A percentile compares a stretch with the other conserved stretches of the same genome.
phyloP scores from a whole-genome alignment of 148 eudicot species.

The Euryodendron excelsum region DNA sequence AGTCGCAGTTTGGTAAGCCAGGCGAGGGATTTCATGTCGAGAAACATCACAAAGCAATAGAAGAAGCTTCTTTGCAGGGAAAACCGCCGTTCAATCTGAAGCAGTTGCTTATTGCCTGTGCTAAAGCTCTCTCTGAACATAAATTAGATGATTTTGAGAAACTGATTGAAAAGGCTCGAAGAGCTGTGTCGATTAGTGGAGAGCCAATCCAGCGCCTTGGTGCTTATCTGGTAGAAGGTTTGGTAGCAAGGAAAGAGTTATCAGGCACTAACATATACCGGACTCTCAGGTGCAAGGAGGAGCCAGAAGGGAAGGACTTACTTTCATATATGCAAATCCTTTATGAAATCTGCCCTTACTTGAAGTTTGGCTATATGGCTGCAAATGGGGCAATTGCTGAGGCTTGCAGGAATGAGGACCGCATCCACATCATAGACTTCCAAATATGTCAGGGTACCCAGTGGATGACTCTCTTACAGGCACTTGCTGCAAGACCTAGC shows the following conservation, averaged over 20 bases:
- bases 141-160: conserved; percentile 54
- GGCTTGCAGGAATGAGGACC: conserved; percentile 72
- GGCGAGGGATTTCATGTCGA: too few relatives aligned
- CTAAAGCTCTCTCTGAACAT: conserved; percentile 64
- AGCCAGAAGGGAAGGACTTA: conserved; percentile 74
- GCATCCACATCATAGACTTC: conserved; percentile 78
- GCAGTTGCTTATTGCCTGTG: conserved; percentile 66
- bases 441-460: conserved; percentile 87
- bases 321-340: conserved; percentile 87
- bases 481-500: conserved; percentile 74
- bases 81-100: conserved; percentile 52
- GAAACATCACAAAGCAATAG: conserved; percentile 28
- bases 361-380: conserved; percentile 89
- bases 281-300: conserved; percentile 69
- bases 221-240: conserved; percentile 86
- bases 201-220: conserved; percentile 92
- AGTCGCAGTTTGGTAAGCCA: conserved; percentile 25
- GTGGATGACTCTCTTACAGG: conserved; percentile 90
- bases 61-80: conserved; percentile 15
- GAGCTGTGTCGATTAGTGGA: conserved; percentile 64
- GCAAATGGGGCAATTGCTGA: conserved; percentile 95
- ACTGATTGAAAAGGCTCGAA: conserved; percentile 46
- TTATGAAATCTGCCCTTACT: conserved; percentile 83
- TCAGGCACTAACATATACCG: conserved; percentile 75
- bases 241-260: conserved; percentile 66